Conservation (phyloP, 306 rosid species). For the Potentilla sterilis region DNA sequence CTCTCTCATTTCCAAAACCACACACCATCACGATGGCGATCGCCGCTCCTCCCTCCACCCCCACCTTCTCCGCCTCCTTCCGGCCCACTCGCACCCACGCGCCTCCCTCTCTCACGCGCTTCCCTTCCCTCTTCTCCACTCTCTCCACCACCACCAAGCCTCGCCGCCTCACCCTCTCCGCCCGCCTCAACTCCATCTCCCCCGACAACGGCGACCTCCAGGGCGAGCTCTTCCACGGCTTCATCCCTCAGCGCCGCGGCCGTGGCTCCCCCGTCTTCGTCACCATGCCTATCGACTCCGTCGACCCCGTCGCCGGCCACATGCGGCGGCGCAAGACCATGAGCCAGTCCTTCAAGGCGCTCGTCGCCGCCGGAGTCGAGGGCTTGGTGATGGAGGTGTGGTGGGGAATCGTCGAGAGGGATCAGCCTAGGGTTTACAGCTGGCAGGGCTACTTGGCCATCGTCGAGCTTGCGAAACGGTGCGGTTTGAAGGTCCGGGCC, state of each 20-base stretch:
- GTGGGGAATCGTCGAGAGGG: constrained; percentile 93
- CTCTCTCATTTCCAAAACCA: neutral
- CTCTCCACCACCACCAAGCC: constrained; percentile 31
- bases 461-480: constrained; percentile 52
- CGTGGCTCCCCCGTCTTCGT: constrained; percentile 67
- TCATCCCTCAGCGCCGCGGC: constrained; percentile 48
- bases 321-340: constrained; percentile 44
- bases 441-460: constrained; percentile 77
- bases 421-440: constrained; percentile 59
- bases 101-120: constrained; percentile 31
- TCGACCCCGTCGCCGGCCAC: constrained; percentile 42
- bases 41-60: constrained; percentile 50
- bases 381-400: constrained; percentile 87
- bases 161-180: constrained; percentile 31
- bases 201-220: constrained; percentile 58
- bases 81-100: constrained; percentile 32
- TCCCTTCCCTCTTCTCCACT: constrained; percentile 36
- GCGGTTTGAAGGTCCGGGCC: constrained; percentile 71
- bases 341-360: constrained; percentile 54
- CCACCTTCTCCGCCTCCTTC: constrained; percentile 58
- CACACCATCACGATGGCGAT: constrained; percentile 44
- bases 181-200: constrained; percentile 56
- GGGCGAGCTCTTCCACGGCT: constrained; percentile 66
- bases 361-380: constrained; percentile 69
- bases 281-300: constrained; percentile 55